Evolutionary conservation across 306 rosid species (phyloP).

Genomic region (Pachyrhizus erosus): DNA sequence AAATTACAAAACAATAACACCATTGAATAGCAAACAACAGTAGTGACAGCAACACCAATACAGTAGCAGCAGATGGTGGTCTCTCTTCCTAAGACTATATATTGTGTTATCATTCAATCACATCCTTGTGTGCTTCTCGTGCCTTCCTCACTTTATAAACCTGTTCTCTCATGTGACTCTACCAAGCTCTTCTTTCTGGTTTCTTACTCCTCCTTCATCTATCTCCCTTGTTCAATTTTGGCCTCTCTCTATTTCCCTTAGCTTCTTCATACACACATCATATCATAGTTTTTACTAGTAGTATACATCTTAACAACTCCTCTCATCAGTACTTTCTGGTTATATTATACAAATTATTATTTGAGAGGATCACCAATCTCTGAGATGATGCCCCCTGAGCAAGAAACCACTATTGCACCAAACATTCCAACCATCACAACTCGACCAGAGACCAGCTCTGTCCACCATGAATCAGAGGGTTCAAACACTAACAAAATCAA

Average conservation of each 20-base stretch:
- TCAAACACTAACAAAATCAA: constrained; percentile 23
- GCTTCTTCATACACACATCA: background rate
- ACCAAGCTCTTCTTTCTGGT: background rate
- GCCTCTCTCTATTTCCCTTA: too few species aligned
- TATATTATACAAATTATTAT: background rate
- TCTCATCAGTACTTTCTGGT: background rate
- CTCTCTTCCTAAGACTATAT: constrained; percentile 47
- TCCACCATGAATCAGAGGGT: constrained; percentile 56
- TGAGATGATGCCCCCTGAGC: constrained; percentile 86
- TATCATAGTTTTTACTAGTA: background rate
- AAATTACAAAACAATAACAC: background rate
- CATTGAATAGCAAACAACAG: background rate
- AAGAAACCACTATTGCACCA: constrained; percentile 60
- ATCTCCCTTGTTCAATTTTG: too few species aligned
- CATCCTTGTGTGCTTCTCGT: constrained; percentile 46
- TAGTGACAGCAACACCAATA: constrained; percentile 30
- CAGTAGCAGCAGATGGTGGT: constrained; percentile 14
- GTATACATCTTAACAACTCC: background rate
- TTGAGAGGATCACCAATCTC: background rate
- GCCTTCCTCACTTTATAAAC: constrained; percentile 34
- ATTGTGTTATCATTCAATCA: constrained; percentile 42
- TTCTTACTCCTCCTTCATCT: background rate
- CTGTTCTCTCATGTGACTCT: constrained; percentile 45
- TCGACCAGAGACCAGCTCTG: constrained; percentile 55
- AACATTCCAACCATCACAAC: constrained; percentile 43